These are phyloP conservation scores for Lactarius hatsudake DNA, from an alignment of 768 basidiomycete species.

Conservation along the genomic window DNA sequence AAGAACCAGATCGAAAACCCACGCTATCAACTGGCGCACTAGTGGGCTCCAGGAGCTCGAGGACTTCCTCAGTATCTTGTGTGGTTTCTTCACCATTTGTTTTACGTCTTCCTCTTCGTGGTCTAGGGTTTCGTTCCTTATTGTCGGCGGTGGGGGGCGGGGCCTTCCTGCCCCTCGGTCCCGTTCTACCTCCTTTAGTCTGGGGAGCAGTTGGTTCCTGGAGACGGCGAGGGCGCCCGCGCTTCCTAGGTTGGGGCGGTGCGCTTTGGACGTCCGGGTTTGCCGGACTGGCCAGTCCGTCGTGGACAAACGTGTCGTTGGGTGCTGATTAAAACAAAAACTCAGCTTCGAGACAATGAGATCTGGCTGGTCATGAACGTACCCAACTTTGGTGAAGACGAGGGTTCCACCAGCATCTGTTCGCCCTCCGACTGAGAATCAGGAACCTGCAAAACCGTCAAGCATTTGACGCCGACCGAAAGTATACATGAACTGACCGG, in stretches of 20 bases:
- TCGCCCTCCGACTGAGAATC: constrained; percentile 19
- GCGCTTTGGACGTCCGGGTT: not conserved
- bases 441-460: constrained; percentile 10
- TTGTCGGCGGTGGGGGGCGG: constrained; percentile 10
- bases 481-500: constrained; percentile 9
- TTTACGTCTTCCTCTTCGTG: constrained; percentile 1
- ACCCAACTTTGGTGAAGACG: constrained; percentile 3
- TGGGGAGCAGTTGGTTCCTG: not conserved
- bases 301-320: not conserved
- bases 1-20: not conserved
- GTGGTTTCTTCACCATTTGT: constrained; percentile 5
- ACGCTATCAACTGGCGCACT: constrained; percentile 6
- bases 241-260: not conserved
- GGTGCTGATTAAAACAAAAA: not conserved
- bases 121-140: constrained; percentile 13
- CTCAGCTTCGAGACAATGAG: not conserved
- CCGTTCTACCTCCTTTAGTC: not conserved
- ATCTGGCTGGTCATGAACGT: not conserved
- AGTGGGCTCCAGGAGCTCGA: constrained; percentile 16
- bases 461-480: not conserved
- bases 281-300: not conserved
- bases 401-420: not conserved
- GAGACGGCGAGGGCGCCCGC: not conserved
- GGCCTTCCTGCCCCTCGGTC: constrained; percentile 5
- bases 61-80: constrained; percentile 14